Base-by-base conservation (phyloP, 2,329 filamentous ascomycete species). In the Tolypocladium inflatum region DNA sequence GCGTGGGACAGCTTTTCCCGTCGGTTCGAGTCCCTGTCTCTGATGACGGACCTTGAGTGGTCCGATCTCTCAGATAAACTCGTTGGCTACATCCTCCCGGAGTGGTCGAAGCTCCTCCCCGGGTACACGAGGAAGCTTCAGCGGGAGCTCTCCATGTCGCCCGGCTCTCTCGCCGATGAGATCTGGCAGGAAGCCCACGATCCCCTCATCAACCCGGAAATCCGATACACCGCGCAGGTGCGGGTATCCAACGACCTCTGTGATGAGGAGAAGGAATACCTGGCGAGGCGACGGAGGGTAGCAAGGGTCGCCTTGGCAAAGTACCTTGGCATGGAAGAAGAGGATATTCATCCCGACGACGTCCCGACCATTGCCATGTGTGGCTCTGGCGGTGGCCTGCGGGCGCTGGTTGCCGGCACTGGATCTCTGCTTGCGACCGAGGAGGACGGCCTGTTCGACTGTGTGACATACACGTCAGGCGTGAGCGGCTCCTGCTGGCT, bases 401-500 rank as follows among this genome's bases (percentile, higher is more conserved):
- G 94, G 55, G 94, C 94, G 1, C 81, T 99, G 42, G 90, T 97
- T 21, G 92, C 94, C 2, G 92, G 93, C 4, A 87, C 91, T 0
- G 92, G 93, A 0, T 97, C 92, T 0, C 87, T 95, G 61, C 78
- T 94, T 11, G 92, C 91, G 3, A 82, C 91, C 0, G 85, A 91
- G 60, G 89, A 97, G 69, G 88, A 89, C 58, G 94, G 94, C 0
- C 77, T 99, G 0, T 95, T 96, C 70, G 92, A 97, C 72, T 97
- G 94, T 69, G 82, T 90, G 13, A 97, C 92, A 1, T 99, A 99
- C 68, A 96, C 91, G 0, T 91, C 93, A 6, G 94, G 94, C 1
- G 94, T 99, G 54, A 97, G 91, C 68, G 94, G 94, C 0, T 95
- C 90, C 62, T 97, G 94, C 71, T 99, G 94, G 94, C 80, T 97